Evolutionary conservation across 495 filamentous ascomycete species (phyloP), one percentile per base, ranked within the genome.

Genomic region (Hypoxylon crocopeplum): DNA sequence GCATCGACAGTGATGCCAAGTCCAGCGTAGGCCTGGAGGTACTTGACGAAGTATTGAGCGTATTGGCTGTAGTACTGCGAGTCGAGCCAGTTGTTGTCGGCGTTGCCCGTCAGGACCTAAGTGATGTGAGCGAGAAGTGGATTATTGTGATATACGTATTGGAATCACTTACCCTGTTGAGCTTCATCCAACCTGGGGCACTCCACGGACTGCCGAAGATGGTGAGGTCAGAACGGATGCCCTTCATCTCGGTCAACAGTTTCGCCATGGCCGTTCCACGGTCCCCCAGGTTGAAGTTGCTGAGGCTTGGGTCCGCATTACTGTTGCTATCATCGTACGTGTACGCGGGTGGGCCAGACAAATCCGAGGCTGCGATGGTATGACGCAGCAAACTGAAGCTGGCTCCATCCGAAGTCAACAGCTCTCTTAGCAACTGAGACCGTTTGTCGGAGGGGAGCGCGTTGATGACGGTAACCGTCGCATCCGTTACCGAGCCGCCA

Each of bases 161-260:
- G n/a, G 19, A 13, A 16, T 48, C 2, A 34, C 39, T 49, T 44
- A 76, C 78, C 17, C 73, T 69, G 47, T 83, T 80, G 17, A 80
- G 51, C 62, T 85, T 82, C 82, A 85, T 84, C 82, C 82, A 85
- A 0, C 77, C 82, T 0, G 82, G 82, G 0, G 79, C 69, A 36
- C 74, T 78, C 82, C 82, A 85, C 0, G 80, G 70, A 8, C 79
- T 77, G 1, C 82, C 82, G 21, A 84, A 60, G 25, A 84, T 73
- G 1, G 65, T 73, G 3, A 71, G 56, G 8, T 67, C 59, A 7
- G 75, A 57, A 21, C 75, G 70, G 32, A 75, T 46, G 37, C 44
- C 32, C 36, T 74, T 74, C 61, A 84, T 75, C 19, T 69, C 60
- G 0, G 75, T 70, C 30, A 82, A 59, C 58, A 79, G 59, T 21